Conservation (phyloP, 228 moss, liverwort and hornwort genomes). For the Sphagnum fallax region DNA sequence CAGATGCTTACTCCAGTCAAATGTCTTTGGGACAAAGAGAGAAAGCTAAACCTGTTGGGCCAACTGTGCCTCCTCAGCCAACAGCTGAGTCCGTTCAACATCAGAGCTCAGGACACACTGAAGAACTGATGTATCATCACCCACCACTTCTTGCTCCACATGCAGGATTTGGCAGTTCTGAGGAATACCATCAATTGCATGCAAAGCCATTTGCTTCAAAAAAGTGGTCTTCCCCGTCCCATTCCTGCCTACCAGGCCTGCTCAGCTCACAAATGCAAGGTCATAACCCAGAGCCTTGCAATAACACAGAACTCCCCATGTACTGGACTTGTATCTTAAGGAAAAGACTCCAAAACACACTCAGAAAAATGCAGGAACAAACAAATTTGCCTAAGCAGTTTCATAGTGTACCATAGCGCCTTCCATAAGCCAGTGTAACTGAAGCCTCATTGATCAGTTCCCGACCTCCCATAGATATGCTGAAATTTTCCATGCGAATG, state of each 20-base stretch:
- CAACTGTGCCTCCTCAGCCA: conserved; percentile 83
- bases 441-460: conserved; percentile 98
- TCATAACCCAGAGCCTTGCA: no score
- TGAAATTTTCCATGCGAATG: conserved; percentile 96
- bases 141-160: conserved; percentile 98
- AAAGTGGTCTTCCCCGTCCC: conserved; percentile 97
- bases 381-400: no score
- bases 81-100: conserved; percentile 75
- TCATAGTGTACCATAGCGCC: conserved; percentile 70
- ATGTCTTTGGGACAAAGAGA: background rate
- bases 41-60: conserved; percentile 61
- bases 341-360: no score
- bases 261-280: conserved; percentile 1
- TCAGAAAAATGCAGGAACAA: no score
- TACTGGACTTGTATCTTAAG: no score
- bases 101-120: conserved; percentile 95
- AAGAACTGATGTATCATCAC: conserved; percentile 86
- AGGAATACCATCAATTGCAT: conserved; percentile 91
- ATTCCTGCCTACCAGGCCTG: conserved; percentile 96
- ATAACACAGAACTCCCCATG: no score
- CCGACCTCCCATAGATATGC: conserved; percentile 93
- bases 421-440: conserved; percentile 91
- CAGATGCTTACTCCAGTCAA: no score
- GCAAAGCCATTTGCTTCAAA: conserved; percentile 97
- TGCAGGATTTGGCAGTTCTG: conserved; percentile 96